phyloP scores from a whole-genome alignment of 352 stramenopile species.

The Pythium aphanidermatum region DNA sequence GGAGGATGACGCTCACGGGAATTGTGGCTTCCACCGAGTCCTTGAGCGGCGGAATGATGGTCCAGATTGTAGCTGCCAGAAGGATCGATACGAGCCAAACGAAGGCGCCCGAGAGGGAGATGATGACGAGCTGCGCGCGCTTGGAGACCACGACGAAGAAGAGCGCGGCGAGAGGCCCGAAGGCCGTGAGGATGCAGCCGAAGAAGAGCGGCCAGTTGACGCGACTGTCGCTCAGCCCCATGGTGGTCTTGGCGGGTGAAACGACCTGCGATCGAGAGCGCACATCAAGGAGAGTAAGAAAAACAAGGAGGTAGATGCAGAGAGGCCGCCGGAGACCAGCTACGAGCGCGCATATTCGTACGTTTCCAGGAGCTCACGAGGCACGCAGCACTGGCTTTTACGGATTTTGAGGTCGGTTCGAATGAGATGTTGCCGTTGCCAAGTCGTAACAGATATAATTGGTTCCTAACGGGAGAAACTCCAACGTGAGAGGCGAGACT shows the following conservation, averaged over 20 bases:
- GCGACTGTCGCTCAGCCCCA: constrained; percentile 58
- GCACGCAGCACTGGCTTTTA: too few species aligned
- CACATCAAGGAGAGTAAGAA: background rate
- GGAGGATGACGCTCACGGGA: constrained; percentile 54
- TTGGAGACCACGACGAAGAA: constrained; percentile 79
- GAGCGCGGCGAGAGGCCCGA: constrained; percentile 61
- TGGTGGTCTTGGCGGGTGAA: constrained; percentile 14
- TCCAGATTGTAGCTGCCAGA: constrained; percentile 67
- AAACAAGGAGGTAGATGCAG: background rate
- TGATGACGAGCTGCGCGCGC: constrained; percentile 79
- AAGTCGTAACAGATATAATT: too few species aligned
- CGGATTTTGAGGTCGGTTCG: too few species aligned
- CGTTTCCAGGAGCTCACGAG: too few species aligned
- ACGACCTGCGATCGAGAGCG: constrained; percentile 1
- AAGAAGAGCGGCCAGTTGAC: constrained; percentile 86
- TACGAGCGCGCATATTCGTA: too few species aligned
- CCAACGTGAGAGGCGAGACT: too few species aligned
- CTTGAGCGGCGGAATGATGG: constrained; percentile 69
- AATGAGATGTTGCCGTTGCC: too few species aligned
- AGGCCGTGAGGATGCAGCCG: constrained; percentile 74
- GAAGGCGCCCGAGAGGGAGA: constrained; percentile 75
- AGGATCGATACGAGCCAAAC: constrained; percentile 79
- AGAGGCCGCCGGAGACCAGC: background rate
- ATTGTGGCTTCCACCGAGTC: constrained; percentile 72
- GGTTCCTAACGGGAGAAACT: too few species aligned